These are phyloP conservation scores for Phytophthora chlamydospora DNA, from an alignment of 352 stramenopile genomes.

Conservation along the genomic window DNA sequence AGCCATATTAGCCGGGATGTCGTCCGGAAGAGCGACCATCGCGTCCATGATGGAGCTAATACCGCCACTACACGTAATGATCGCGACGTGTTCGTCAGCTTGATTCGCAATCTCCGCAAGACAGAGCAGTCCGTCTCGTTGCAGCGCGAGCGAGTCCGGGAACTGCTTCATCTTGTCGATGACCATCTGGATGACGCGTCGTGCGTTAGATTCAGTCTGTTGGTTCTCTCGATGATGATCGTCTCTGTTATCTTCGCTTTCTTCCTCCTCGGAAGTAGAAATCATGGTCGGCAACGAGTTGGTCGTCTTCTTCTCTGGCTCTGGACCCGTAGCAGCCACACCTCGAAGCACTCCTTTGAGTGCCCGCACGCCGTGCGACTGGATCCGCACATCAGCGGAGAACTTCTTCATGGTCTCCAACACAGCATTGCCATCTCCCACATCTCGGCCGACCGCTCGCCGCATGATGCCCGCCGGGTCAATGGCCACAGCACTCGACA, in stretches of 20 bases:
- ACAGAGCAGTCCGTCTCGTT: conserved; percentile 56
- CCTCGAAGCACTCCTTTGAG: conserved; percentile 51
- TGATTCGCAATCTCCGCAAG: conserved; percentile 44
- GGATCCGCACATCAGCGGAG: conserved; percentile 44
- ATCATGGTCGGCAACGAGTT: background rate
- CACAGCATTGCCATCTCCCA: conserved; percentile 47
- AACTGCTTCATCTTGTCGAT: conserved; percentile 55
- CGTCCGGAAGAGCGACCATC: conserved; percentile 54
- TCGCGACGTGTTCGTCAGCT: conserved; percentile 29
- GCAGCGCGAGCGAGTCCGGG: conserved; percentile 39
- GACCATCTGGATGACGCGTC: conserved; percentile 39
- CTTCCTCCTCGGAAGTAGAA: background rate
- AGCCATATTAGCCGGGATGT: conserved; percentile 53
- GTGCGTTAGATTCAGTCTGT: conserved; percentile 8
- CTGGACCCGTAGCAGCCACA: background rate
- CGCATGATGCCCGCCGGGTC: conserved; percentile 58
- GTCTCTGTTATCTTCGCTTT: background rate
- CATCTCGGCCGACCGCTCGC: conserved; percentile 51
- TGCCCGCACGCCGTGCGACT: conserved; percentile 54
- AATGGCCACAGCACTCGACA: conserved; percentile 7
- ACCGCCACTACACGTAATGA: conserved; percentile 49
- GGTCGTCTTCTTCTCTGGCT: background rate
- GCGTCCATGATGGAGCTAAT: conserved; percentile 55
- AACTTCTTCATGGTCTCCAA: conserved; percentile 59
- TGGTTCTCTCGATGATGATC: background rate